Evolutionary conservation across 257 asterid genomes (phyloP).

Genomic region (Petunia secreta): DNA sequence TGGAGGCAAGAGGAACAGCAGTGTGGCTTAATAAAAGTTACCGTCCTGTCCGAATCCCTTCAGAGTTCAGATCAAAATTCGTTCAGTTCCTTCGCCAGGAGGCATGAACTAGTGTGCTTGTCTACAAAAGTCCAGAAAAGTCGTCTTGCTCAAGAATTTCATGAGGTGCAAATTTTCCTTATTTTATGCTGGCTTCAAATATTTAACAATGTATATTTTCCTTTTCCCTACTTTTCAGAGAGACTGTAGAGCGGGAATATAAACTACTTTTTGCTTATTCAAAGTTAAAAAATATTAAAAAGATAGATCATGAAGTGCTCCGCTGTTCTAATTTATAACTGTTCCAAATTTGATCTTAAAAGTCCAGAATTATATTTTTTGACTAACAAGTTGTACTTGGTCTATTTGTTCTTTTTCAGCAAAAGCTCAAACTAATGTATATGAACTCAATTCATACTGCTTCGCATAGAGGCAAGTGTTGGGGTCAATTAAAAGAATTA

Average conservation of each 20-base stretch:
- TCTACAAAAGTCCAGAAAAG: not conserved
- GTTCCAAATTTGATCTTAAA: no score
- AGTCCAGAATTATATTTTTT: no score
- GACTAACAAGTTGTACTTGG: no score
- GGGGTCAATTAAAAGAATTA: no score
- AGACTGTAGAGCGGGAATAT: slow-evolving; percentile 20
- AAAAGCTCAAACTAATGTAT: no score
- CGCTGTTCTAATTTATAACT: no score
- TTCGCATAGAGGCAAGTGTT: no score
- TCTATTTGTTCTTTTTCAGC: no score
- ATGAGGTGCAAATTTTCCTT: not conserved
- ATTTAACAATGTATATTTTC: not conserved
- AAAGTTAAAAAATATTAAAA: no score
- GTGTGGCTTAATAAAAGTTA: slow-evolving; percentile 89
- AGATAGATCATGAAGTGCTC: no score
- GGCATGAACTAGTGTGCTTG: slow-evolving; percentile 40
- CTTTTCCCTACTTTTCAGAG: not conserved
- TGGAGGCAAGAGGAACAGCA: slow-evolving; percentile 85
- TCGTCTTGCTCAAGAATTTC: not conserved
- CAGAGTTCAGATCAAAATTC: slow-evolving; percentile 63
- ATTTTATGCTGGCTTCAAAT: not conserved
- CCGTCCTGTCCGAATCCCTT: slow-evolving; percentile 81
- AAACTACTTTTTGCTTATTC: no score
- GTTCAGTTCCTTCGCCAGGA: slow-evolving; percentile 58
- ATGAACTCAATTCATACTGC: no score